Evolutionary conservation across 352 stramenopile species (phyloP).

Genomic region (Globisporangium yorkense): DNA sequence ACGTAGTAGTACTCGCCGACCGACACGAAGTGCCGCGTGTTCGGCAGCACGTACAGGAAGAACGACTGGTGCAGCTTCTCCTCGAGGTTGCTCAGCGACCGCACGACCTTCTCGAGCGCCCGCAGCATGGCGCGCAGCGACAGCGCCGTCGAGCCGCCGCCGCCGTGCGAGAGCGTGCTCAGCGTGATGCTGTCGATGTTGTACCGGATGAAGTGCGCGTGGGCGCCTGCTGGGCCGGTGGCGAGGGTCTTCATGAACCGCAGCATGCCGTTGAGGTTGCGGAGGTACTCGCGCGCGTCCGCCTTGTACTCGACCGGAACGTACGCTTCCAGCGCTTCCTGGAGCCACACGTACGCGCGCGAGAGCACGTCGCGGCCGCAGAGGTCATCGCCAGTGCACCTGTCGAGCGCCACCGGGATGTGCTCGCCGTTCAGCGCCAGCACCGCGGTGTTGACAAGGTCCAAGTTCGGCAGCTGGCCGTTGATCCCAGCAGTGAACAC

Average conservation of each 20-base stretch:
- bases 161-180: constrained; percentile 21
- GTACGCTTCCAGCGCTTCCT: background rate
- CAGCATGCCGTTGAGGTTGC: constrained; percentile 59
- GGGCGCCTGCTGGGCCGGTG: constrained; percentile 48
- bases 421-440: constrained; percentile 36
- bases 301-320: constrained; percentile 18
- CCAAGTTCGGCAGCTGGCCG: constrained; percentile 81
- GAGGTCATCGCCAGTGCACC: constrained; percentile 19
- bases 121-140: constrained; percentile 35
- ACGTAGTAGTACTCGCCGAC: constrained; percentile 86
- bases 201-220: constrained; percentile 81
- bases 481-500: constrained; percentile 73
- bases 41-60: constrained; percentile 82
- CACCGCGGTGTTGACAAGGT: constrained; percentile 80
- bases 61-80: constrained; percentile 89
- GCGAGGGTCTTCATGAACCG: constrained; percentile 77
- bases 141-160: constrained; percentile 17
- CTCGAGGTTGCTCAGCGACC: constrained; percentile 82
- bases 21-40: constrained; percentile 69
- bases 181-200: constrained; percentile 84
- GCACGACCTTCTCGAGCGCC: constrained; percentile 59
- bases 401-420: constrained; percentile 46
- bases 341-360: constrained; percentile 3
- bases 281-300: constrained; percentile 31
- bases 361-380: constrained; percentile 12